Evolutionary conservation across 2,329 filamentous ascomycete species (phyloP), one percentile per base, ranked within the genome.

Genomic region (Fusarium neocosmosporiellum): DNA sequence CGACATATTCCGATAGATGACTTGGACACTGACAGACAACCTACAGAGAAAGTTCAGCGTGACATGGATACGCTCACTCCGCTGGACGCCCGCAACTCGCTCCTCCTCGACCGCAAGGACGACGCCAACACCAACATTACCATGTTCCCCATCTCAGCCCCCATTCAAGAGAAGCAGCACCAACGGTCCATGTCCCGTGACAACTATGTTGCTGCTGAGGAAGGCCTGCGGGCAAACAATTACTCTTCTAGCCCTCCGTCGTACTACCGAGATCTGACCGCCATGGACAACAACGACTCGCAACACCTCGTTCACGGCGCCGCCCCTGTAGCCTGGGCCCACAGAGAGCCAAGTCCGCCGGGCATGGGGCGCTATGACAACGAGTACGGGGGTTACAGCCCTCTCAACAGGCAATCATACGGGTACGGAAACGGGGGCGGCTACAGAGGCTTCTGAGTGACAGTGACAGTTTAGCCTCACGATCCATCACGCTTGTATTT

Each of bases 51-150:
- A 86, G 83, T 90, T 71, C 89, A 91, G 78, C 91, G 92, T 73
- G 93, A 96, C 75, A 84, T 93, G 68, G 95, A 98, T 81, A 91
- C 91, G 67, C 90, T 98, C 58, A 98, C 95, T 2, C 93, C 95
- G 7, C 89, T 98, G 41, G 94, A 97, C 78, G 93, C 94, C 2
- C 93, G 94, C 79, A 96, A 96, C 86, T 95, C 93, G 14, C 89
- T 98, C 22, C 90, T 98, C 66, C 90, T 94, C 81, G 90, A 92
- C 60, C 88, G 83, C 43, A 82, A 83, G 70, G 78, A 79, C 41
- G 73, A 80, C 36, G 75, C 81, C 27, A 79, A 81, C 43, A 81
- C 81, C 22, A 79, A 81, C 43, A 81, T 81, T 33, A 83, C 83
- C 34, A 84, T 84, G 66, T 85, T 86, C 72, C 82, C 86, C 50